phyloP scores from a whole-genome alignment of 2,329 filamentous ascomycete genomes.

The Aspergillus calidoustus region DNA sequence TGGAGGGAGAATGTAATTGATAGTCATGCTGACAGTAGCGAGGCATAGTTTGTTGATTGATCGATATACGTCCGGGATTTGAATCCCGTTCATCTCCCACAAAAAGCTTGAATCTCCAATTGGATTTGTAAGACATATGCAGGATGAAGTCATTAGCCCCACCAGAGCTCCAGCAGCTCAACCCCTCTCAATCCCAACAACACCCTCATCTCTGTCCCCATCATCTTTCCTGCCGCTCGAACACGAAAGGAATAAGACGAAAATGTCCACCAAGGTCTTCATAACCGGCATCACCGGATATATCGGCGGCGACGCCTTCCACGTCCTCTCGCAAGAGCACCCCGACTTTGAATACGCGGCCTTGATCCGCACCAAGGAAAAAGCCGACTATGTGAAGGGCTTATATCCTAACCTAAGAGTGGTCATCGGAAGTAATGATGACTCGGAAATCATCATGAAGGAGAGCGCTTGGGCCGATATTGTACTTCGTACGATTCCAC shows the following conservation, averaged over 20 bases:
- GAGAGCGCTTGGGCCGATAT: constrained; percentile 51
- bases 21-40: background rate
- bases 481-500: constrained; percentile 46
- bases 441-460: background rate
- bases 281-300: constrained; percentile 61
- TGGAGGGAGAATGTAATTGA: constrained; percentile 63
- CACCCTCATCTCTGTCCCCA: background rate
- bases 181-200: too few relatives aligned
- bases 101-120: too few relatives aligned
- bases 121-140: too few relatives aligned
- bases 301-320: constrained; percentile 55
- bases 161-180: too few relatives aligned
- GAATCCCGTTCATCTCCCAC: too few relatives aligned
- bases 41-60: too few relatives aligned
- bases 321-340: constrained; percentile 46
- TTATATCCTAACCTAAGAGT: constrained; percentile 53
- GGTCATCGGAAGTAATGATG: constrained; percentile 55
- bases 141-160: too few relatives aligned
- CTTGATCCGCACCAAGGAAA: constrained; percentile 44
- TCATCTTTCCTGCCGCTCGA: constrained; percentile 47
- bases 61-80: too few relatives aligned
- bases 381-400: constrained; percentile 40
- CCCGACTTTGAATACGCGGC: constrained; percentile 45
- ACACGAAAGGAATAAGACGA: constrained; percentile 68
- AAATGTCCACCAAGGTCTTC: constrained; percentile 8